These are phyloP conservation scores for Dendrobium officinale DNA, from an alignment of 106 monocot genomes.

Conservation along the genomic window DNA sequence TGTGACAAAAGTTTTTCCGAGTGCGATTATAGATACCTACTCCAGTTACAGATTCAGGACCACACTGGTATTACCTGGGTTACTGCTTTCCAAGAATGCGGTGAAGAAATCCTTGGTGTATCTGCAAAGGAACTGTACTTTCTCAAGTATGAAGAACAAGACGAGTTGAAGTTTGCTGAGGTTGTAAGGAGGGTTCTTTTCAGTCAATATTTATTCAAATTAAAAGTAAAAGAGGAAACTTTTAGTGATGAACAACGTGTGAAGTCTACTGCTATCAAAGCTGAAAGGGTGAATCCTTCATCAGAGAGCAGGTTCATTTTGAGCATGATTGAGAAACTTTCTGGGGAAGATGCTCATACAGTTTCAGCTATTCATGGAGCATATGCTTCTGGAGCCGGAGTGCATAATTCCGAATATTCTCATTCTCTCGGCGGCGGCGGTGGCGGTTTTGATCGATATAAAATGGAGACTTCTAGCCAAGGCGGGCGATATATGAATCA, in stretches of 20 bases:
- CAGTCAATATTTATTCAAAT: slow-evolving; percentile 58
- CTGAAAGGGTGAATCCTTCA: slow-evolving; percentile 55
- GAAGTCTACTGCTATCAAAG: slow-evolving; percentile 55
- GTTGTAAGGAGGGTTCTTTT: slow-evolving; percentile 44
- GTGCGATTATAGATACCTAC: slow-evolving; percentile 76
- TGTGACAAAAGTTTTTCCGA: slow-evolving; percentile 63
- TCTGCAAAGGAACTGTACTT: slow-evolving; percentile 62
- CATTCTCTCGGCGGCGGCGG: too few relatives aligned
- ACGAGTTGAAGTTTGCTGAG: slow-evolving; percentile 60
- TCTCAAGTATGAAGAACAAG: slow-evolving; percentile 66
- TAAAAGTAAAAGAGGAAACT: slow-evolving; percentile 83
- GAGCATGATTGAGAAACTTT: slow-evolving; percentile 43
- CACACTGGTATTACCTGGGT: slow-evolving; percentile 73
- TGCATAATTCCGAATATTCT: too few relatives aligned
- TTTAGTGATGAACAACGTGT: slow-evolving; percentile 70
- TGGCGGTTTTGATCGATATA: too few relatives aligned
- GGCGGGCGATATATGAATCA: not conserved
- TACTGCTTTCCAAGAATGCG: slow-evolving; percentile 78
- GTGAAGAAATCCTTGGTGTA: slow-evolving; percentile 61
- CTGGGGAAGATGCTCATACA: slow-evolving; percentile 24
- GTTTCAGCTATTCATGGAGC: too few relatives aligned
- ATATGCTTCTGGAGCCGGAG: too few relatives aligned
- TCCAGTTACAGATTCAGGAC: slow-evolving; percentile 69
- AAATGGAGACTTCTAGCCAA: too few relatives aligned
- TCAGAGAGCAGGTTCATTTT: slow-evolving; percentile 57